These are phyloP conservation scores for Salix caprea DNA, from an alignment of 345 rosid species.

Conservation along the genomic window DNA sequence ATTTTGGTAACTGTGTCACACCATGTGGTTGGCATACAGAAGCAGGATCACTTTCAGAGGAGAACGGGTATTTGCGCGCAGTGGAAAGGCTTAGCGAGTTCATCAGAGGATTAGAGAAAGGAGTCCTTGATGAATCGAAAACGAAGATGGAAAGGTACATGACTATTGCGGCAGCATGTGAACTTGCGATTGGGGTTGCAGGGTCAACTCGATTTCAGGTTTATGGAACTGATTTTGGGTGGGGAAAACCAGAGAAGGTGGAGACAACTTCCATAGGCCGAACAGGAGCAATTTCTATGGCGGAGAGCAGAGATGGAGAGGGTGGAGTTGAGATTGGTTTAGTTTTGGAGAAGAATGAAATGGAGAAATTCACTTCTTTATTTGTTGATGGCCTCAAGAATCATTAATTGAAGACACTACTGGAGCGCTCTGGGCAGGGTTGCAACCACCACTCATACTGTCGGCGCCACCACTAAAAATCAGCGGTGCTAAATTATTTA, in stretches of 20 bases:
- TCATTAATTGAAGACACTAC: neutral
- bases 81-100: too few species aligned
- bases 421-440: neutral
- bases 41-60: too few species aligned
- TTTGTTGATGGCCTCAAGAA: conserved; percentile 7
- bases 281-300: neutral
- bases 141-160: neutral
- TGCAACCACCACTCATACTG: too few species aligned
- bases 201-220: neutral
- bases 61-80: too few species aligned
- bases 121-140: neutral
- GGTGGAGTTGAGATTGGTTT: conserved; percentile 10
- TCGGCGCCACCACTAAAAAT: too few species aligned
- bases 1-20: neutral
- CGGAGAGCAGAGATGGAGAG: conserved; percentile 1
- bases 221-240: conserved; percentile 25
- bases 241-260: conserved; percentile 15
- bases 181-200: neutral
- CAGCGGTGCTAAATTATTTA: too few species aligned
- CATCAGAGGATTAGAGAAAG: neutral
- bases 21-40: too few species aligned
- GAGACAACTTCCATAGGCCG: neutral
- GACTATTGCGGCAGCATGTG: neutral
- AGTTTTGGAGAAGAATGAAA: neutral
- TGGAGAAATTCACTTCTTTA: neutral